Evolutionary conservation across 2,329 filamentous ascomycete genomes (phyloP).

Genomic region (Myriosclerotinia curreyana): DNA sequence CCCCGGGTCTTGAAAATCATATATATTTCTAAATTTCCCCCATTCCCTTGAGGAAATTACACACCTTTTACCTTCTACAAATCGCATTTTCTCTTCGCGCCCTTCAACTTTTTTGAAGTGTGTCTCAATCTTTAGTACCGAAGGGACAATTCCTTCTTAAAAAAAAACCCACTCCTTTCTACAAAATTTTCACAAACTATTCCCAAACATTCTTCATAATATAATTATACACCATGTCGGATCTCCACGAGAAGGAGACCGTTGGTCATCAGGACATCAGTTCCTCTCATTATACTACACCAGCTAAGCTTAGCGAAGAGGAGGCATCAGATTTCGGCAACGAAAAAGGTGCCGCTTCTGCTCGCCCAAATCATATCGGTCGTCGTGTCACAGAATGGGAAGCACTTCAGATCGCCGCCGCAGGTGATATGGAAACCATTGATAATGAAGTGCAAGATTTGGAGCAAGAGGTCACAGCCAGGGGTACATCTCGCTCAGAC

Average conservation of each 20-base stretch:
- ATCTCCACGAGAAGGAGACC: too few relatives aligned
- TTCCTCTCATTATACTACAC: too few relatives aligned
- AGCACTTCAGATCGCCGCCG: constrained; percentile 37
- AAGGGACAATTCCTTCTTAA: constrained; percentile 2
- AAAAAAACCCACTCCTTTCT: background rate
- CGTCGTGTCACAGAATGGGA: constrained; percentile 36
- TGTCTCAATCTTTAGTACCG: background rate
- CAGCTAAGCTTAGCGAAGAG: constrained; percentile 10
- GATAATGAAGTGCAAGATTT: constrained; percentile 40
- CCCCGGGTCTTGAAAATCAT: constrained; percentile 5
- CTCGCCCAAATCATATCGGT: constrained; percentile 12
- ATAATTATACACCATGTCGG: constrained; percentile 9
- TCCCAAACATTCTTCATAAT: background rate
- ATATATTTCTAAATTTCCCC: constrained; percentile 14
- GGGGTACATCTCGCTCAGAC: constrained; percentile 32
- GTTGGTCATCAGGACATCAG: too few relatives aligned
- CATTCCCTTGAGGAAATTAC: too few relatives aligned
- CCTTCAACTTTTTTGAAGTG: background rate
- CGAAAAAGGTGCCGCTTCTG: constrained; percentile 4
- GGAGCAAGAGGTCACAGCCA: constrained; percentile 35
- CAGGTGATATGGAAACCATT: constrained; percentile 36
- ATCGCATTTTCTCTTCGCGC: background rate
- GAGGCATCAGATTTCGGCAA: constrained; percentile 1
- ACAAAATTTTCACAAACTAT: background rate
- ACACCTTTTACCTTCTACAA: background rate